phyloP scores from a whole-genome alignment of 73 alveolate species.

The Symbiodinium natans region DNA sequence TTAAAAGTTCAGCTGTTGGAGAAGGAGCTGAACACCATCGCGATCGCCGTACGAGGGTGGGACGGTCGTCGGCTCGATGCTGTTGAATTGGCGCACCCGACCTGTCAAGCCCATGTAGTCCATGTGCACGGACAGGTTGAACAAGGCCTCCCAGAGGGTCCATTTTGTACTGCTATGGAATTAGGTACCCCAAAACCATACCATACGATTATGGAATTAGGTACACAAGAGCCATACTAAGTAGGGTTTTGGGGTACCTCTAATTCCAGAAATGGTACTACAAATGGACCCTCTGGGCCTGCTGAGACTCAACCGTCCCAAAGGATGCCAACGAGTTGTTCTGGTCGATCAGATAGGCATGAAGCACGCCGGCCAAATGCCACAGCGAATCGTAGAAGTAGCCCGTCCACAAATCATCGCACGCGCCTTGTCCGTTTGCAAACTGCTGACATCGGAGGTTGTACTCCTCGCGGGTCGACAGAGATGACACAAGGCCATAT shows the following conservation, averaged over 20 bases:
- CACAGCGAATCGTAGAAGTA: conserved; percentile 68
- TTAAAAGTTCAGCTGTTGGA: too few relatives aligned
- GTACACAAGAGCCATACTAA: too few relatives aligned
- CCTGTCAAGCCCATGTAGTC: conserved; percentile 62
- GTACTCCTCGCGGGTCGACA: conserved; percentile 33
- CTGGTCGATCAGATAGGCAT: conserved; percentile 31
- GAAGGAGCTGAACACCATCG: conserved; percentile 48
- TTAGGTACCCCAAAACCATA: too few relatives aligned
- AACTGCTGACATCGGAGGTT: conserved; percentile 6
- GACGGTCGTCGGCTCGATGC: conserved; percentile 29
- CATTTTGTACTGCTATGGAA: too few relatives aligned
- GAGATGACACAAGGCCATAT: too few relatives aligned
- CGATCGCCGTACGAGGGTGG: conserved; percentile 88
- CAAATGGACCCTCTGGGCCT: too few relatives aligned
- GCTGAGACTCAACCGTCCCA: not conserved
- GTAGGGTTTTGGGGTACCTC: too few relatives aligned
- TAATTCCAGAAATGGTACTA: too few relatives aligned
- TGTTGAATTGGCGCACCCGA: conserved; percentile 69
- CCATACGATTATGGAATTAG: too few relatives aligned
- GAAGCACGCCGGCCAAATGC: conserved; percentile 58
- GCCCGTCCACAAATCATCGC: conserved; percentile 61
- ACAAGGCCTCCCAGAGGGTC: not conserved
- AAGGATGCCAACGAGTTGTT: not conserved
- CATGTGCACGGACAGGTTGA: conserved; percentile 28
- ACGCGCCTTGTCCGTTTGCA: conserved; percentile 50